Base-by-base conservation (phyloP, 2,329 filamentous ascomycete species). In the Onygenales sp. region DNA sequence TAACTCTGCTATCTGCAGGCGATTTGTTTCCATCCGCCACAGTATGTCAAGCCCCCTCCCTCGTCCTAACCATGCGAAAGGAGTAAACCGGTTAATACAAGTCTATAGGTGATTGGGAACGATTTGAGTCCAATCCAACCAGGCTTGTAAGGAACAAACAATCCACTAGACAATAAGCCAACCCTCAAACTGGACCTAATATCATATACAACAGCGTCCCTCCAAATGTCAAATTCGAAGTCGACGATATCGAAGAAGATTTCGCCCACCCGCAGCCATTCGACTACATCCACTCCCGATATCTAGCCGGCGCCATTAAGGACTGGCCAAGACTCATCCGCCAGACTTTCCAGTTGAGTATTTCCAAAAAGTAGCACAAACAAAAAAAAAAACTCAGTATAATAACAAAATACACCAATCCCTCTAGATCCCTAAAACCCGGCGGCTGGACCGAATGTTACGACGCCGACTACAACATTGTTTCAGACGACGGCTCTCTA, bases 161-260 rank as follows among this genome's bases (percentile, higher is more conserved):
- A 71, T 70, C 8, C 62, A 63, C 53, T 68, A 11, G 21, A 27
- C 21, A 27, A 27, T 27, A 27, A 27, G 4, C 4, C 31, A 37
- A 8, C 9, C 31, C 2, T 36, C 6, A 36, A 1, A 39, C 5
- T 10, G n/a, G 8, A 17, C 17, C 21, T n/a, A 14, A 10, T 39
- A 14, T 13, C 11, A n/a, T n/a, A 4, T 10, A n/a, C 17, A 4
- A 47, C 17, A 74, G 75, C 60, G 73, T 84, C 13, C 82, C 81
- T n/a, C 74, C 78, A 7, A 85, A 85, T 60, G 73, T 80, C n/a
- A 73, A 70, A 5, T 84, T 84, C 66, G 71, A 82, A 55, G 74
- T 85, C 11, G 82, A 85, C 60, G 82, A 85, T 61, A 75, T 77
- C 50, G 82, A 84, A 58, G 72, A 77, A 42, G 73, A 78, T 9